Conservation (phyloP, 305 asterid genomes). For the Stenogyne calaminthoides region DNA sequence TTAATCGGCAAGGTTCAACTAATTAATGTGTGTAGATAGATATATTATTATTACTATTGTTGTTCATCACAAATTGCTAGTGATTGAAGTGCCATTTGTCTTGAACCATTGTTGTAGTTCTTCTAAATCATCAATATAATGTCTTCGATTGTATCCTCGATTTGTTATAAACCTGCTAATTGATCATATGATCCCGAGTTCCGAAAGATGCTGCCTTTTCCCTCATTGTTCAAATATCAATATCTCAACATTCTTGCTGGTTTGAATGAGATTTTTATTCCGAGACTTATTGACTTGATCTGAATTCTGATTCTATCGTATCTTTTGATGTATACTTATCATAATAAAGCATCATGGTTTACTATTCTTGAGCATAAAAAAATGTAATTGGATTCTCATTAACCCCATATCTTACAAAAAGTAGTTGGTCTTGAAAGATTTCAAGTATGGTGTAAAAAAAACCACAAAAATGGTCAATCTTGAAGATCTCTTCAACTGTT, state of each 20-base stretch:
- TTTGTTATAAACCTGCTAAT: background rate
- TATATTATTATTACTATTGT: background rate
- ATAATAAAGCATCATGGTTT: slow-evolving; percentile 20
- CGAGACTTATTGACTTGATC: background rate
- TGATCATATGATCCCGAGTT: background rate
- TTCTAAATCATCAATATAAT: background rate
- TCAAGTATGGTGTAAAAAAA: background rate
- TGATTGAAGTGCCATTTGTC: slow-evolving; percentile 25
- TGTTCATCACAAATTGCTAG: slow-evolving; percentile 23
- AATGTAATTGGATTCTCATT: slow-evolving; percentile 22
- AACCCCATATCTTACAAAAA: slow-evolving; percentile 29
- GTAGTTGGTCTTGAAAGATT: slow-evolving; percentile 11
- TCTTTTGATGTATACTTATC: slow-evolving; percentile 28
- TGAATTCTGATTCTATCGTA: slow-evolving; percentile 31
- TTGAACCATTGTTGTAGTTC: slow-evolving; percentile 15
- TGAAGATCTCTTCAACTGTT: slow-evolving; percentile 32
- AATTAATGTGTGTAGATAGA: slow-evolving; percentile 20
- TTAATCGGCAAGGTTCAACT: slow-evolving; percentile 14
- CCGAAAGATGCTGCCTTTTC: background rate
- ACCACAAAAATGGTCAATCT: slow-evolving; percentile 18
- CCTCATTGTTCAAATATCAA: background rate
- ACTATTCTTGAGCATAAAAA: slow-evolving; percentile 14
- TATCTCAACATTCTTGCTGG: background rate
- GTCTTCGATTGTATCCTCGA: slow-evolving; percentile 3
- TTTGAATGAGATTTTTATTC: slow-evolving; percentile 21